Evolutionary conservation across 768 basidiomycete genomes (phyloP).

Genomic region (Terana coerulea): DNA sequence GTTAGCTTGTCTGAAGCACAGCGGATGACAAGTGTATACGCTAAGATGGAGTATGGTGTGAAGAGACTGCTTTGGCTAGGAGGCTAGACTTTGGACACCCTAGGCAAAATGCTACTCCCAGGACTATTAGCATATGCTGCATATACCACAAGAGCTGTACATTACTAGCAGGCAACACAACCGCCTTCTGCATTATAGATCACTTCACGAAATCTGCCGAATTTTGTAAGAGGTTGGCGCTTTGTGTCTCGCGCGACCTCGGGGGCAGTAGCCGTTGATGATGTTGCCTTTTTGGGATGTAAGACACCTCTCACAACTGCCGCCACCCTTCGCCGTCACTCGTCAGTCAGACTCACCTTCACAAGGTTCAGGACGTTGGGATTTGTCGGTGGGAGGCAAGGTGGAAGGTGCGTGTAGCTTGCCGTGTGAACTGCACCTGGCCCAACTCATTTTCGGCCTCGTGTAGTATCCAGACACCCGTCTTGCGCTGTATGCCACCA

Average conservation of each 20-base stretch:
- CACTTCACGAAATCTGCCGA: too few relatives aligned
- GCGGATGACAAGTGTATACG: conserved; percentile 78
- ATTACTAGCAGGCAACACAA: too few relatives aligned
- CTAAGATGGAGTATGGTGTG: conserved; percentile 92
- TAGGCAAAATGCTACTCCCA: too few relatives aligned
- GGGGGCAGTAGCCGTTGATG: too few relatives aligned
- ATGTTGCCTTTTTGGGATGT: too few relatives aligned
- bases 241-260: too few relatives aligned
- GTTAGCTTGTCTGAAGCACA: conserved; percentile 77
- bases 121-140: too few relatives aligned
- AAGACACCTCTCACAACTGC: too few relatives aligned
- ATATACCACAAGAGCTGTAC: too few relatives aligned
- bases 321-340: neutral
- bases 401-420: neutral
- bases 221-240: too few relatives aligned
- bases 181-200: too few relatives aligned
- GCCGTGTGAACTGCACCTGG: neutral
- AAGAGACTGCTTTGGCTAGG: conserved; percentile 90
- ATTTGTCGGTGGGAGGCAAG: neutral
- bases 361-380: neutral
- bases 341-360: neutral
- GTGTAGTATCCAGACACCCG: neutral
- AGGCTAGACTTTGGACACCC: conserved; percentile 40
- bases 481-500: conserved; percentile 1
- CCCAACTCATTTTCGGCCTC: neutral